Percentiles rank a stretch among this genome's conserved stretches.
These are phyloP conservation scores for Hypericum androsaemum DNA, from an alignment of 345 rosid genomes.

Conservation along the genomic window DNA sequence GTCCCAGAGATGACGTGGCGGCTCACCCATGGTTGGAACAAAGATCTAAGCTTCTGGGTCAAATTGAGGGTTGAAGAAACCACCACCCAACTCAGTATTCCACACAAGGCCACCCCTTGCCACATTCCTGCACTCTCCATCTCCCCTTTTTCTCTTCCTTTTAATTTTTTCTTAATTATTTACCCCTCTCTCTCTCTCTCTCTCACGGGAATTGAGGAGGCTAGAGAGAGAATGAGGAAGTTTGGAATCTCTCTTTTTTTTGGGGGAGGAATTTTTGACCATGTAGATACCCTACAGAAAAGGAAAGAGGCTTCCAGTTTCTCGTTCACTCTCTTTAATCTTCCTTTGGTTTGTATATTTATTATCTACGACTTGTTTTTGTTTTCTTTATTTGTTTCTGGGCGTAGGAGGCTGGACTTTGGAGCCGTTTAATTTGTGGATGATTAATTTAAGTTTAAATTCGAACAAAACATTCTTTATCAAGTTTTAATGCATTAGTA, in stretches of 20 bases:
- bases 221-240: neutral
- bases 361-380: no score
- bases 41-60: conserved; percentile 66
- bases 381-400: no score
- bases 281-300: neutral
- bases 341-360: no score
- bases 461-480: no score
- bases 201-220: conserved; percentile 13
- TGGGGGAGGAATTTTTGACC: no score
- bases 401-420: no score
- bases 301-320: neutral
- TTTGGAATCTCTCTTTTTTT: neutral
- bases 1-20: conserved; percentile 47
- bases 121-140: conserved; percentile 68
- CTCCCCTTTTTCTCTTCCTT: neutral
- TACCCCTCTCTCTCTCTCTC: conserved; percentile 10
- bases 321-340: no score
- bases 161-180: conserved; percentile 17
- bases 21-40: conserved; percentile 55
- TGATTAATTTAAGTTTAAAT: no score
- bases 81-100: conserved; percentile 62
- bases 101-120: conserved; percentile 59
- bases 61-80: conserved; percentile 47
- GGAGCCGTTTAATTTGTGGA: no score
- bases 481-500: no score